Evolutionary conservation across 1,139 yeast genomes (phyloP), one percentile per base, ranked within the genome.

Genomic region (Suhomyces panamericanus): DNA sequence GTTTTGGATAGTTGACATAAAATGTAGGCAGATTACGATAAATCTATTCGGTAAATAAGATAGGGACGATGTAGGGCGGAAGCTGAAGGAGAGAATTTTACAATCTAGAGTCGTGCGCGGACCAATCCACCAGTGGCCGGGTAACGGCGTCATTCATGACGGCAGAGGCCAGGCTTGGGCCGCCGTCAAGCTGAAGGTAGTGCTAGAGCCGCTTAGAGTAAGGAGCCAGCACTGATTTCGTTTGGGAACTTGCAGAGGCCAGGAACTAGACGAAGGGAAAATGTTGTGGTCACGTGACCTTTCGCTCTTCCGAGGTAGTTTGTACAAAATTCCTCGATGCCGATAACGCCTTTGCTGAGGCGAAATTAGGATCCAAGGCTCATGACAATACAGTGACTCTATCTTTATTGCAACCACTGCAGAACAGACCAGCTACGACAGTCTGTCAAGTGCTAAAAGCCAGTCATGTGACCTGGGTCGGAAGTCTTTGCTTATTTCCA

Each of bases 1-100:
- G 83, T 91, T 91, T 80, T 91, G 95, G 83, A 91, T 88, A 77
- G 96, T 89, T 75, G 87, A 80, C 88, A 83, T 83, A 79, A 56
- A 77, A 70, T 45, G 27, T 35, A 39, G 41, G 35, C 43, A 38
- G 35, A 28, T 29, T 39, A 52, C 30, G 32, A 35, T 29, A 33
- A 37, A 38, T 39, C 40, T 38, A 32, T 31, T 43, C 39, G 26
- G 38, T 20, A 27, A 42, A 43, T 43, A 43, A 43, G 46, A 43
- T 43, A 35, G 24, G 35, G 39, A 28, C 26, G 9, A 16, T 26
- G n/a, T 10, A 26, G 17, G 35, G 12, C 5, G 20, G 11, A n/a
- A 13, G 17, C 26, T 11, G 20, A 22, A n/a, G 12, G 39, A 34
- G 40, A 35, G 42, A 43, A 35, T 43, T 43, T 43, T 43, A 32